These are phyloP conservation scores for Colletotrichum sansevieriae DNA, from an alignment of 2,329 filamentous ascomycete genomes.

Conservation along the genomic window DNA sequence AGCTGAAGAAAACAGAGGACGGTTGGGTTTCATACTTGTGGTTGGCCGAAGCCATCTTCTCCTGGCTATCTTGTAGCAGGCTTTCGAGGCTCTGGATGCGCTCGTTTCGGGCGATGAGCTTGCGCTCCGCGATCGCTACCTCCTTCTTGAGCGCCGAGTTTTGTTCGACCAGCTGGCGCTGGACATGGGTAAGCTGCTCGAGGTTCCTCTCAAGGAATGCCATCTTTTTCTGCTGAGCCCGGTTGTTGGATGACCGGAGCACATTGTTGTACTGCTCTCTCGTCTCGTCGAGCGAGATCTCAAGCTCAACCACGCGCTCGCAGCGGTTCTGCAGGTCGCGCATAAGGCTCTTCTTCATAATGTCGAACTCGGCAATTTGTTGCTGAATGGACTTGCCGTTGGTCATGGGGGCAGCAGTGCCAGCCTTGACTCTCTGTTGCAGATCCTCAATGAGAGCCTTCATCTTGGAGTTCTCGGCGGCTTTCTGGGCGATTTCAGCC, in stretches of 20 bases:
- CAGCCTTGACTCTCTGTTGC: conserved; percentile 78
- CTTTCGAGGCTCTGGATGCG: conserved; percentile 94
- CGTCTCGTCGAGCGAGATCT: conserved; percentile 97
- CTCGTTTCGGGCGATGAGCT: conserved; percentile 96
- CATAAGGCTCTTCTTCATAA: conserved; percentile 99
- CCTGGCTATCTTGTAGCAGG: conserved; percentile 94
- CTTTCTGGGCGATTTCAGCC: conserved; percentile 80
- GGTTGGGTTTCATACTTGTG: conserved; percentile 77
- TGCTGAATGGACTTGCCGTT: conserved; percentile 95
- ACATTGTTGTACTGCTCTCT: conserved; percentile 99
- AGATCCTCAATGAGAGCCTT: conserved; percentile 85
- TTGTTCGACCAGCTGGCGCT: conserved; percentile 97
- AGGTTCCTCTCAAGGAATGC: conserved; percentile 98
- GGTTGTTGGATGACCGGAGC: conserved; percentile 94
- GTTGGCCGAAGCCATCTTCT: conserved; percentile 97
- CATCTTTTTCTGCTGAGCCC: conserved; percentile 99
- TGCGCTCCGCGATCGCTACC: conserved; percentile 97
- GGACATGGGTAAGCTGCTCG: conserved; percentile 96
- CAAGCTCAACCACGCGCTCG: conserved; percentile 96
- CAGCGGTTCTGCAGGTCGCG: conserved; percentile 98
- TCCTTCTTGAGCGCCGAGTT: conserved; percentile 98
- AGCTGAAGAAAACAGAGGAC: background rate
- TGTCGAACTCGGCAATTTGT: conserved; percentile 98
- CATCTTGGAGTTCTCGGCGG: conserved; percentile 85
- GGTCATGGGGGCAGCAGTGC: conserved; percentile 69